These are phyloP conservation scores for Takashimella tepidaria DNA, from an alignment of 1,284 basidiomycete genomes.

Conservation along the genomic window DNA sequence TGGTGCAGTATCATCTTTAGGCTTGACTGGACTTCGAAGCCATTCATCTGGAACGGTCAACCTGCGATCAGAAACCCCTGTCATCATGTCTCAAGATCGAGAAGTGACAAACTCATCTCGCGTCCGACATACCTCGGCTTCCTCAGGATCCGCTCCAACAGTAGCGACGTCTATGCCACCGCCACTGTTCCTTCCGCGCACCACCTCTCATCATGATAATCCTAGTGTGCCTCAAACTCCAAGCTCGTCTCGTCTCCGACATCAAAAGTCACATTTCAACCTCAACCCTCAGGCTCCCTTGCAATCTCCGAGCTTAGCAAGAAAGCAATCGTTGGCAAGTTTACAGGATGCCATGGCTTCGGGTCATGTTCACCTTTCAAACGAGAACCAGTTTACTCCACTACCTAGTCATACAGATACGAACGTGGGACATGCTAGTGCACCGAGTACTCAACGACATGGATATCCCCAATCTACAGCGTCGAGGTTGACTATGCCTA, in stretches of 20 bases:
- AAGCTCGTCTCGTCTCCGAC: constrained; percentile 30
- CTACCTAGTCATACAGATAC: not conserved
- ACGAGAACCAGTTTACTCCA: constrained; percentile 7
- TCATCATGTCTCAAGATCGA: constrained; percentile 1
- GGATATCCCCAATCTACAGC: constrained; percentile 9
- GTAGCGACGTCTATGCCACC: not conserved
- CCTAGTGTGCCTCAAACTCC: constrained; percentile 6
- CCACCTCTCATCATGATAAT: not conserved
- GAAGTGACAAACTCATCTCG: constrained; percentile 13
- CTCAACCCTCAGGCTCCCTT: constrained; percentile 11
- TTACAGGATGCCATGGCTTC: constrained; percentile 34
- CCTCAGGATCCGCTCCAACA: not conserved
- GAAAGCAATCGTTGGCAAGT: constrained; percentile 41
- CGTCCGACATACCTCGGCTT: not conserved
- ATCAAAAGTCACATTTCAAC: constrained; percentile 42
- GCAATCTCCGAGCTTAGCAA: constrained; percentile 24
- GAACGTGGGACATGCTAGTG: not conserved
- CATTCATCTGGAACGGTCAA: not conserved
- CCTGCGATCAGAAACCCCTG: constrained; percentile 1
- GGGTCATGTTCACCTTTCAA: constrained; percentile 12
- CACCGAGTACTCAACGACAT: not conserved
- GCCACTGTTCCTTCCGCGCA: not conserved
- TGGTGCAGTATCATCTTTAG: not conserved
- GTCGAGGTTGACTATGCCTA: constrained; percentile 75
- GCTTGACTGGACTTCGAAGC: not conserved